Evolutionary conservation across 805 yeast species (phyloP).

Genomic region (Yarrowia divulgata): DNA sequence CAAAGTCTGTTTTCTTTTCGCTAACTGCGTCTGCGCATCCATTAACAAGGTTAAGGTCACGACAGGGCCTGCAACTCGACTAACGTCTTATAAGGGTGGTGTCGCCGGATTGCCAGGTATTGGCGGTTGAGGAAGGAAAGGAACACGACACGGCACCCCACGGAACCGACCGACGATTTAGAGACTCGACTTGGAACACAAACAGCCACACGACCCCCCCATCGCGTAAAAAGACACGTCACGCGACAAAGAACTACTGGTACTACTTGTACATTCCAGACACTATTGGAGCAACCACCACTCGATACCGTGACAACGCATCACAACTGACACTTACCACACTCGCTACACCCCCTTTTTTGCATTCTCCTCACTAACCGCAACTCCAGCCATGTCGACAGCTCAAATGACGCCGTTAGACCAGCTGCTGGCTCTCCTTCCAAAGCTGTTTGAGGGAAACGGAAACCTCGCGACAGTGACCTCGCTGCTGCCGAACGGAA

Average conservation of each 20-base stretch:
- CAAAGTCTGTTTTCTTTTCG: slow-evolving; percentile 10
- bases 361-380: neutral
- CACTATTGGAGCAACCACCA: neutral
- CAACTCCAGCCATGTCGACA: slow-evolving; percentile 6
- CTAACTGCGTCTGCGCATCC: neutral
- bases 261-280: too few species aligned
- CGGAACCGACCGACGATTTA: too few species aligned
- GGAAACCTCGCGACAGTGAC: slow-evolving; percentile 35
- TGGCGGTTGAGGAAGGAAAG: slow-evolving; percentile 1
- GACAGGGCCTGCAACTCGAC: slow-evolving; percentile 28
- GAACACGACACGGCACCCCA: too few species aligned
- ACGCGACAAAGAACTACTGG: neutral
- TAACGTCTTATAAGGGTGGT: slow-evolving; percentile 13
- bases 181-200: too few species aligned
- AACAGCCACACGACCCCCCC: neutral
- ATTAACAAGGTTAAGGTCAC: slow-evolving; percentile 28
- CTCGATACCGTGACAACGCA: too few species aligned
- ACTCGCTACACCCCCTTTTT: neutral
- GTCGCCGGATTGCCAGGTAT: neutral
- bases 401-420: slow-evolving; percentile 21
- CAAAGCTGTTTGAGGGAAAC: slow-evolving; percentile 32
- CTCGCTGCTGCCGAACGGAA: neutral
- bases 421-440: slow-evolving; percentile 14
- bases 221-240: neutral
- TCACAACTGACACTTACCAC: neutral